Percentiles rank a stretch among this genome's conserved stretches.
These are phyloP conservation scores for Blepharisma undulans DNA, from an alignment of 169 alveolate genomes.

Conservation along the genomic window DNA sequence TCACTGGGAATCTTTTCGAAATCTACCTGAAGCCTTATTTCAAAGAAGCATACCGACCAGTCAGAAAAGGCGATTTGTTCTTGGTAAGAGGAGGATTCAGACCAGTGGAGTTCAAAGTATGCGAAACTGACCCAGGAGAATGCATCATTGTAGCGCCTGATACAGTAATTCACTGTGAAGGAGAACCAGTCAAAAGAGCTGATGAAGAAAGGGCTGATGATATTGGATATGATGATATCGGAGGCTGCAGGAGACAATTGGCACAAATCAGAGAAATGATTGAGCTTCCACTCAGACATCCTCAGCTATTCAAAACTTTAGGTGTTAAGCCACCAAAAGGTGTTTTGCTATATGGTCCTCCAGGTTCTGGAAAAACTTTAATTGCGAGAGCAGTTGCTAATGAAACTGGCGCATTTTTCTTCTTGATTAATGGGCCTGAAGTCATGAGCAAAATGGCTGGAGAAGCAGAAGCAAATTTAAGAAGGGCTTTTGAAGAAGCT, in stretches of 20 bases:
- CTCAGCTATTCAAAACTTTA: slow-evolving; percentile 97
- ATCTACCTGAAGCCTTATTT: slow-evolving; percentile 98
- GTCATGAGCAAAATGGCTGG: slow-evolving; percentile 99
- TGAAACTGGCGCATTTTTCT: slow-evolving; percentile 97
- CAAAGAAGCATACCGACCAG: slow-evolving; percentile 99
- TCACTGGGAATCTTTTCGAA: slow-evolving; percentile 97
- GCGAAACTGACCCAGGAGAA: slow-evolving; percentile 99
- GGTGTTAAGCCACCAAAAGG: slow-evolving; percentile 99
- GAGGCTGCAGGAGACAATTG: slow-evolving; percentile 99
- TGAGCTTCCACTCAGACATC: slow-evolving; percentile 88
- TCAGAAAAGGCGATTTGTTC: slow-evolving; percentile 98
- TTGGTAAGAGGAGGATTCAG: slow-evolving; percentile 99
- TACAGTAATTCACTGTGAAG: slow-evolving; percentile 93
- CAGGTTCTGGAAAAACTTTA: slow-evolving; percentile 99
- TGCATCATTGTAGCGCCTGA: slow-evolving; percentile 99
- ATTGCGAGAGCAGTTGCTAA: slow-evolving; percentile 99
- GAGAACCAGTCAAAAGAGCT: slow-evolving; percentile 99
- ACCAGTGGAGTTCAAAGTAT: slow-evolving; percentile 99
- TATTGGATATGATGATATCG: slow-evolving; percentile 99
- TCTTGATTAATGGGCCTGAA: slow-evolving; percentile 96
- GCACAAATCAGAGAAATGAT: slow-evolving; percentile 94
- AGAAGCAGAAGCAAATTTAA: slow-evolving; percentile 97
- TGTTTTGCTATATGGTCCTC: slow-evolving; percentile 99
- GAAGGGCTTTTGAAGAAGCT: slow-evolving; percentile 97
- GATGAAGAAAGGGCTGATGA: slow-evolving; percentile 99